Conservation (phyloP, 148 eudicot genomes). For the Polygonum aviculare region DNA sequence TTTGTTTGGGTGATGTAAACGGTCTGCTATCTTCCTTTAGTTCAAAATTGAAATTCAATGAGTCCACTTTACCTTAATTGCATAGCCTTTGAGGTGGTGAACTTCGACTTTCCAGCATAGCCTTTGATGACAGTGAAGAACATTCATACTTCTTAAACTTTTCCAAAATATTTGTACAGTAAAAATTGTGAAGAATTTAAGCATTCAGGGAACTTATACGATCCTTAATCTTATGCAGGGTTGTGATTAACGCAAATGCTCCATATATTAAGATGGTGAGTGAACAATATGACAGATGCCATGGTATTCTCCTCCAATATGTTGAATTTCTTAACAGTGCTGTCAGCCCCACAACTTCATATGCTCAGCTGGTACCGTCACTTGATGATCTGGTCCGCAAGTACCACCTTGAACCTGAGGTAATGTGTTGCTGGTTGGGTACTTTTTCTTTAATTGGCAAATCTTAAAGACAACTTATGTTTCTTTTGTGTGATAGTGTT, state of each 20-base stretch:
- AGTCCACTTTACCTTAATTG: background rate
- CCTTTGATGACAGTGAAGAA: background rate
- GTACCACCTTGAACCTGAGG: constrained; percentile 99
- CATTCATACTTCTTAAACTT: background rate
- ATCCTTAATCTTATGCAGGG: constrained; percentile 41
- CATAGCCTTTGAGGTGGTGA: background rate
- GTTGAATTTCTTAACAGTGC: constrained; percentile 88
- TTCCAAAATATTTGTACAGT: background rate
- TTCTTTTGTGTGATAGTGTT: background rate
- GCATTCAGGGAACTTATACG: background rate
- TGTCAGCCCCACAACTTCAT: constrained; percentile 53
- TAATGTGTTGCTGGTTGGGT: constrained; percentile 12
- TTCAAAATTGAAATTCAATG: background rate
- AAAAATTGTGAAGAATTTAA: background rate
- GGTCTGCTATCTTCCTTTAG: background rate
- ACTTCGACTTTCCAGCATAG: background rate
- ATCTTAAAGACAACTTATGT: background rate
- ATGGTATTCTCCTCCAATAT: constrained; percentile 94
- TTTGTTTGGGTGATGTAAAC: background rate
- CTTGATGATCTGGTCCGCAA: constrained; percentile 72
- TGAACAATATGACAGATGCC: constrained; percentile 96
- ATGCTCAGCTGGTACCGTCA: constrained; percentile 75
- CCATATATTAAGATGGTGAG: constrained; percentile 94
- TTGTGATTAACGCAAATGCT: constrained; percentile 70
- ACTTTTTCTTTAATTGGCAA: background rate